phyloP scores from a whole-genome alignment of 345 rosid genomes.

The Odontarrhena argentea region DNA sequence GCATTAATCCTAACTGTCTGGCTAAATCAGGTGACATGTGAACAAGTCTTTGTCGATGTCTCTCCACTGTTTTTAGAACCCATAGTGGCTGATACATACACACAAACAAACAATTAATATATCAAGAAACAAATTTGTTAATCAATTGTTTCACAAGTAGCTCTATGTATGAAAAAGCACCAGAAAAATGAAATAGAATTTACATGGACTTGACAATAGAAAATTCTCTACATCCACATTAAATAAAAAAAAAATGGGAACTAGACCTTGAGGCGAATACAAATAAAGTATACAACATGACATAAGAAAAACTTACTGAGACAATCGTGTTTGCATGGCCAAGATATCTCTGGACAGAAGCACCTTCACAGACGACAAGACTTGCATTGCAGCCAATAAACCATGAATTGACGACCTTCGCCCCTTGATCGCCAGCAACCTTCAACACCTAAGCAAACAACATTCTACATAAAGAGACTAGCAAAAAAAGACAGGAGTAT shows the following conservation, averaged over 20 bases:
- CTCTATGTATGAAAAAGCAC: constrained; percentile 14
- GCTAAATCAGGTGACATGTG: constrained; percentile 91
- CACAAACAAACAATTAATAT: constrained; percentile 13
- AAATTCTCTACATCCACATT: constrained; percentile 23
- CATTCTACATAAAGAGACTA: not conserved
- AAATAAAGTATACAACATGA: constrained; percentile 8
- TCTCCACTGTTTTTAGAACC: constrained; percentile 86
- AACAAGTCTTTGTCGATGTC: constrained; percentile 68
- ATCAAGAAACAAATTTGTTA: not conserved
- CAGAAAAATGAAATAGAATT: constrained; percentile 8
- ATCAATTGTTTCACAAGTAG: not conserved
- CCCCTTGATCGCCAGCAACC: constrained; percentile 68
- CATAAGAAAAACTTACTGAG: constrained; percentile 65
- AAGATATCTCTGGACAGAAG: constrained; percentile 65
- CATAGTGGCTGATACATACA: constrained; percentile 67
- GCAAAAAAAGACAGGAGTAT: not conserved
- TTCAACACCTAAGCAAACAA: constrained; percentile 61
- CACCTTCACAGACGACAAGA: constrained; percentile 84
- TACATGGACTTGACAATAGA: constrained; percentile 2
- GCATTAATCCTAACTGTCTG: constrained; percentile 64
- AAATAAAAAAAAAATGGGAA: not conserved
- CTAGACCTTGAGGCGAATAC: not conserved
- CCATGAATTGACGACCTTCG: constrained; percentile 64
- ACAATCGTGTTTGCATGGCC: constrained; percentile 75
- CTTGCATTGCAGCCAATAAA: constrained; percentile 73